Conservation (phyloP, 371 early-diverging fungal species). For the Mortierella sp. region DNA sequence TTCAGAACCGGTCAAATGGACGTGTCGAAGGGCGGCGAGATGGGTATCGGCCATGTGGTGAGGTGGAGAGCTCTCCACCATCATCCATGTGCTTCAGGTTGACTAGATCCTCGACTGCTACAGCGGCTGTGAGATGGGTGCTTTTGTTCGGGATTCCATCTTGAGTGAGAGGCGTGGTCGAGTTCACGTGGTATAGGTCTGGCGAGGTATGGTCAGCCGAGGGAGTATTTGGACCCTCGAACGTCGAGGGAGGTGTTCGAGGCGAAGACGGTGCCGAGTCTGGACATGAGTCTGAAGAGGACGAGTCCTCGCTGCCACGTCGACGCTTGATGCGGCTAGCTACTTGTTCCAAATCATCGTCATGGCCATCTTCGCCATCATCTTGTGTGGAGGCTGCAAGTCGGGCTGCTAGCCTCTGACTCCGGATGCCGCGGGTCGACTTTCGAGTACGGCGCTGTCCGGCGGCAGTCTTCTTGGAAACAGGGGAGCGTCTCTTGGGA, state of each 20-base stretch:
- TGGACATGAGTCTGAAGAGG: slow-evolving; percentile 31
- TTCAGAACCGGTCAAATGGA: slow-evolving; percentile 8
- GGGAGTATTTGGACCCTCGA: slow-evolving; percentile 1
- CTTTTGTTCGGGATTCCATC: background rate
- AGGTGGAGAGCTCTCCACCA: background rate
- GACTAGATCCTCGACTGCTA: slow-evolving; percentile 14
- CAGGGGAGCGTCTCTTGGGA: slow-evolving; percentile 9
- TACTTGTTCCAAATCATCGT: slow-evolving; percentile 8
- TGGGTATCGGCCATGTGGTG: background rate
- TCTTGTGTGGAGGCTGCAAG: slow-evolving; percentile 7
- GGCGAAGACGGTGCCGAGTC: slow-evolving; percentile 26
- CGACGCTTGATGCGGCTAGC: slow-evolving; percentile 23
- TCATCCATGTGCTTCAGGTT: slow-evolving; percentile 17
- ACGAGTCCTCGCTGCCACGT: slow-evolving; percentile 30
- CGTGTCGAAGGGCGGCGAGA: slow-evolving; percentile 17
- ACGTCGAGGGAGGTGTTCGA: slow-evolving; percentile 23
- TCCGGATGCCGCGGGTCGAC: background rate
- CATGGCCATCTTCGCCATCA: background rate
- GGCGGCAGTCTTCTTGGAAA: background rate
- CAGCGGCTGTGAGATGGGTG: background rate
- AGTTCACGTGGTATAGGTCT: background rate
- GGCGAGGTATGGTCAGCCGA: background rate
- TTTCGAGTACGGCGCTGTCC: slow-evolving; percentile 9
- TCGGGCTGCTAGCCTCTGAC: slow-evolving; percentile 6
- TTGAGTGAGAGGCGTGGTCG: background rate